A percentile compares a stretch with the other conserved stretches of the same genome.
Conservation (phyloP, 257 asterid species). For the Ilex aquifolium region DNA sequence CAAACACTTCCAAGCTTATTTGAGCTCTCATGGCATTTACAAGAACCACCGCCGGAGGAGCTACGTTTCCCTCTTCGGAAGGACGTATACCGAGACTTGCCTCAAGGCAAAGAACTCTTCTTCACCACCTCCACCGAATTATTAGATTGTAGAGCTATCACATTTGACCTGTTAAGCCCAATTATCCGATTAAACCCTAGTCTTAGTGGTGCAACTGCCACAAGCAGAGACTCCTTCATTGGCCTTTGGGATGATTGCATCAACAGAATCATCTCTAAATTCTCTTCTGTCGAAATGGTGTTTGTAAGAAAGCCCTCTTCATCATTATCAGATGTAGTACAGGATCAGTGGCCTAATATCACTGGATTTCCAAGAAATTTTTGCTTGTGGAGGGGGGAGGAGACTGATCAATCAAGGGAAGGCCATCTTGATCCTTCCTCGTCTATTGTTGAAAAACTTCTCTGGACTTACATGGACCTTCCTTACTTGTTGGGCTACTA, state of each 20-base stretch:
- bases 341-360: constrained; percentile 42
- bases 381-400: constrained; percentile 51
- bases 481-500: constrained; percentile 42
- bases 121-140: constrained; percentile 27
- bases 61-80: constrained; percentile 36
- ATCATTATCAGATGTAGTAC: constrained; percentile 15
- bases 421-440: constrained; percentile 36
- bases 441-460: constrained; percentile 31
- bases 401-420: constrained; percentile 34
- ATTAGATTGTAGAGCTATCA: constrained; percentile 27
- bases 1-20: constrained; percentile 32
- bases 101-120: constrained; percentile 43
- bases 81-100: constrained; percentile 38
- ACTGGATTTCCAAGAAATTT: constrained; percentile 30
- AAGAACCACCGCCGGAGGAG: constrained; percentile 46
- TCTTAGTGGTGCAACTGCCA: constrained; percentile 15
- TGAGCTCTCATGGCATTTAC: constrained; percentile 43
- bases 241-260: constrained; percentile 48
- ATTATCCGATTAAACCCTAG: constrained; percentile 32
- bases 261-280: constrained; percentile 29
- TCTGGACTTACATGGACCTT: constrained; percentile 36
- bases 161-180: constrained; percentile 25
- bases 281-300: constrained; percentile 34
- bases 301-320: constrained; percentile 27
- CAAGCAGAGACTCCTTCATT: constrained; percentile 30